These are phyloP conservation scores for Macrotyloma uniflorum DNA, from an alignment of 306 rosid genomes.

Conservation along the genomic window DNA sequence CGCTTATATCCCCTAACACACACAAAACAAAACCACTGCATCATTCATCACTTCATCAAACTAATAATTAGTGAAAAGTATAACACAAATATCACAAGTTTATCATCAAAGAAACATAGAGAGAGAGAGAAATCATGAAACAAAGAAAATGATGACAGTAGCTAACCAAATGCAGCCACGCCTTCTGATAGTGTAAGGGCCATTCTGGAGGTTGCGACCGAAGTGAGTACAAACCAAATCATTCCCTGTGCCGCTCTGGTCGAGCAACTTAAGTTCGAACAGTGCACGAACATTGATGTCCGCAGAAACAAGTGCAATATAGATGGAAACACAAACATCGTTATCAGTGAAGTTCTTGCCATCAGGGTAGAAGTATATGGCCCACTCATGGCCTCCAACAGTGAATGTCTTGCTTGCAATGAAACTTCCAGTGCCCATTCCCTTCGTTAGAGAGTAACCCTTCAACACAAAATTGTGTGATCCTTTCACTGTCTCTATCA, in stretches of 20 bases:
- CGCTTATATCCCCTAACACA: conserved; percentile 83
- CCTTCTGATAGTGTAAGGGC: conserved; percentile 84
- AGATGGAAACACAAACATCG: conserved; percentile 80
- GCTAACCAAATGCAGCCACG: conserved; percentile 90
- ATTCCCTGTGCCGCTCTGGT: conserved; percentile 71
- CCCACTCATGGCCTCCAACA: conserved; percentile 93
- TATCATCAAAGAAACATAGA: background rate
- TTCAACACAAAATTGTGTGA: conserved; percentile 82
- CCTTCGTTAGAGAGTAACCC: conserved; percentile 87
- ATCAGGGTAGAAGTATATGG: conserved; percentile 88
- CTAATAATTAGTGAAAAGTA: background rate
- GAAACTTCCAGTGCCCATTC: conserved; percentile 87
- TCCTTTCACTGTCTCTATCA: conserved; percentile 83
- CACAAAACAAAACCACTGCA: background rate
- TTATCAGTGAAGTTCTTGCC: conserved; percentile 85
- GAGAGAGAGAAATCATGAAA: background rate
- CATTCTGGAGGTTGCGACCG: conserved; percentile 76
- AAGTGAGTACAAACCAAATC: conserved; percentile 88
- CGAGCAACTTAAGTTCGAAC: conserved; percentile 79
- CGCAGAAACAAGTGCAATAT: conserved; percentile 76
- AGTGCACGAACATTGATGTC: conserved; percentile 85
- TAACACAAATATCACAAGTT: background rate
- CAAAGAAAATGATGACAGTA: background rate
- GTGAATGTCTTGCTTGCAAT: conserved; percentile 81
- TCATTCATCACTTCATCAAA: background rate